These are phyloP conservation scores for Mrakia hoshinonis DNA, from an alignment of 768 basidiomycete species.

Conservation along the genomic window DNA sequence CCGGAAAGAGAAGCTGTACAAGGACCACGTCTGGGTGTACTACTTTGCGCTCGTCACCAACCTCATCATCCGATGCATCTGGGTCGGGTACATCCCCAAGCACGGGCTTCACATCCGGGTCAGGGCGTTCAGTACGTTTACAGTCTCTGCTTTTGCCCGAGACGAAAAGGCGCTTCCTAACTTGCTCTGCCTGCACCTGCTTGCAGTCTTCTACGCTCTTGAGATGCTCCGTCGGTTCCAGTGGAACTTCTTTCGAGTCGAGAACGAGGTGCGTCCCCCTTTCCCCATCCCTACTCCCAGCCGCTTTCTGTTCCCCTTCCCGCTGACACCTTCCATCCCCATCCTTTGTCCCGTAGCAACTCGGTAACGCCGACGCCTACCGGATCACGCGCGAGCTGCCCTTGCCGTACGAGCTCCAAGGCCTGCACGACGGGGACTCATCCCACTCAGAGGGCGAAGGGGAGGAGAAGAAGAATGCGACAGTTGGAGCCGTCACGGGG, in stretches of 20 bases:
- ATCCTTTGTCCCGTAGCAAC: not conserved
- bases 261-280: constrained; percentile 20
- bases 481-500: not conserved
- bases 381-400: constrained; percentile 21
- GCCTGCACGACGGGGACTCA: not conserved
- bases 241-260: constrained; percentile 29
- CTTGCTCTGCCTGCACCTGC: not conserved
- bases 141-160: too few species aligned
- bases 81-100: constrained; percentile 49
- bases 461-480: not conserved
- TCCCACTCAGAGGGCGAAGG: constrained; percentile 21
- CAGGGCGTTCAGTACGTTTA: constrained; percentile 10
- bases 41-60: constrained; percentile 53
- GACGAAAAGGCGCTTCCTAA: not conserved
- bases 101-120: constrained; percentile 13
- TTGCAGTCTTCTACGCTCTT: constrained; percentile 23
- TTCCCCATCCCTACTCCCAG: not conserved
- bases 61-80: constrained; percentile 66
- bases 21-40: constrained; percentile 29
- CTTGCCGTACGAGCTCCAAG: constrained; percentile 18
- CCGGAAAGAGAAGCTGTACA: constrained; percentile 65
- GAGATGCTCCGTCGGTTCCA: constrained; percentile 28
- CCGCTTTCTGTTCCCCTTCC: not conserved
- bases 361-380: constrained; percentile 18
- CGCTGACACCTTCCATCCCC: not conserved